phyloP scores from a whole-genome alignment of 2,329 filamentous ascomycete species.

The Alternaria triticina region DNA sequence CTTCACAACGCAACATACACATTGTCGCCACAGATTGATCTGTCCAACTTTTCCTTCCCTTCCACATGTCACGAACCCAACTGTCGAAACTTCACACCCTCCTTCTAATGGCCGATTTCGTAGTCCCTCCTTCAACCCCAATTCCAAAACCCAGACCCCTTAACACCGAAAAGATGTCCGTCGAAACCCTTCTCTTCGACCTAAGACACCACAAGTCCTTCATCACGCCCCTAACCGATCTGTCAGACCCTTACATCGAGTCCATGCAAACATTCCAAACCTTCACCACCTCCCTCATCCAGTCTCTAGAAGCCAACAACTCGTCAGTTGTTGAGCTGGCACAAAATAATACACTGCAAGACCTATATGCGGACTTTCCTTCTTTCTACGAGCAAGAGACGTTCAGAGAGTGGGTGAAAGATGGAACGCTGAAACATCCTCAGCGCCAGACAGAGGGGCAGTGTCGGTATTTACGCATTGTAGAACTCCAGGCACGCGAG shows the following conservation, averaged over 20 bases:
- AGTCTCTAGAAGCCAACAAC: neutral
- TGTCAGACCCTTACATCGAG: neutral
- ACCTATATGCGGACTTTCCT: neutral
- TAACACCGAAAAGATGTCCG: neutral
- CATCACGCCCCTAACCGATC: neutral
- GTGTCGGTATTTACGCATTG: constrained; percentile 6
- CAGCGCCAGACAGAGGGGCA: constrained; percentile 7
- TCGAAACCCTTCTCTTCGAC: neutral
- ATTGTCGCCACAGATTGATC: neutral
- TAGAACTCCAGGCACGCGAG: neutral
- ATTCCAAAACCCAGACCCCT: neutral
- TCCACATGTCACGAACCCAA: neutral
- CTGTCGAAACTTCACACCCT: neutral
- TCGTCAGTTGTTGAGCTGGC: neutral
- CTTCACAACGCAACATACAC: neutral
- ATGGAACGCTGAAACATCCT: constrained; percentile 10
- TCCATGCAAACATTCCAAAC: constrained; percentile 6
- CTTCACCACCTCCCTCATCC: constrained; percentile 4
- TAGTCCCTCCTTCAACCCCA: neutral
- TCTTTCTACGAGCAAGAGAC: neutral
- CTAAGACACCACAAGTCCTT: neutral
- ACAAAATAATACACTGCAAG: neutral
- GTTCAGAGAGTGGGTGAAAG: constrained; percentile 7
- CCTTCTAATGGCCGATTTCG: neutral
- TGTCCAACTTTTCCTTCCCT: neutral